Conservation (phyloP, 345 rosid species). For the Camelina hispida region DNA sequence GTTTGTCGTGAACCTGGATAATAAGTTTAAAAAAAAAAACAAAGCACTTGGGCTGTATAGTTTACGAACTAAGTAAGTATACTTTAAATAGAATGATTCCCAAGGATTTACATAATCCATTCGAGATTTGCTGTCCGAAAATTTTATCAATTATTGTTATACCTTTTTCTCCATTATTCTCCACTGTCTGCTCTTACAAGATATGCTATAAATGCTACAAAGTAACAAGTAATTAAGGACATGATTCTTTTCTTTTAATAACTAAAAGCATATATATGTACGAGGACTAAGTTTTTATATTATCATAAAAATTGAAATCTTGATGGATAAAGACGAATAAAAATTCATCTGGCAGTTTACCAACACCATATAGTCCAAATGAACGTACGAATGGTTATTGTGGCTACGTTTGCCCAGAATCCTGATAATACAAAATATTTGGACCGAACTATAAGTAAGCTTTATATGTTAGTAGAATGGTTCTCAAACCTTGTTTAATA, state of each 20-base stretch:
- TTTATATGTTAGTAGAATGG: too few species aligned
- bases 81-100: slow-evolving; percentile 31
- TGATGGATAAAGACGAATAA: not conserved
- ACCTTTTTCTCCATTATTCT: not conserved
- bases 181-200: slow-evolving; percentile 13
- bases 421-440: not conserved
- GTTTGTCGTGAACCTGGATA: slow-evolving; percentile 27
- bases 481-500: too few species aligned
- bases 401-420: not conserved
- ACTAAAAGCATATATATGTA: not conserved
- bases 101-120: slow-evolving; percentile 30
- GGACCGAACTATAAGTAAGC: too few species aligned
- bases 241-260: not conserved
- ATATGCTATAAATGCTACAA: slow-evolving; percentile 8
- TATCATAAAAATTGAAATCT: not conserved
- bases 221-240: not conserved
- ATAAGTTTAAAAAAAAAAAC: slow-evolving; percentile 12
- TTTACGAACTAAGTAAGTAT: slow-evolving; percentile 30
- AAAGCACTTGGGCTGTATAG: slow-evolving; percentile 28
- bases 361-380: not conserved
- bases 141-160: not conserved
- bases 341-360: not conserved
- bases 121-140: slow-evolving; percentile 36
- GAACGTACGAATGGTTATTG: not conserved
- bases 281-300: not conserved